A percentile compares a stretch with the other conserved stretches of the same genome.
phyloP scores from a whole-genome alignment of 352 stramenopile species.

The Phytophthora litchii region DNA sequence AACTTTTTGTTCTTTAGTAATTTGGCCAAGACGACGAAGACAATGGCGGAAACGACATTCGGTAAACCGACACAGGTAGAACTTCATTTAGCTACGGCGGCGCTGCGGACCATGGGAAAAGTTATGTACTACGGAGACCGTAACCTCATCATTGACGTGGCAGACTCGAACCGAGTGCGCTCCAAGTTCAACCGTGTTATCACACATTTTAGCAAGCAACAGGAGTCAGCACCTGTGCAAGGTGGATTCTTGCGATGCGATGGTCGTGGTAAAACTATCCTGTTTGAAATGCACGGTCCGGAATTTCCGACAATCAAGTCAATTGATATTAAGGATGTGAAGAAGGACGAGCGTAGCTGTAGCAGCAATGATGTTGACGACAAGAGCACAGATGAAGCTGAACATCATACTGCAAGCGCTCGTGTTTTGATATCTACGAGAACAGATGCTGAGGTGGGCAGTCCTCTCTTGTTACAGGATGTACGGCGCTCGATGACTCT shows the following conservation, averaged over 20 bases:
- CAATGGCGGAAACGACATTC: conserved; percentile 72
- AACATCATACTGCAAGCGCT: conserved; percentile 3
- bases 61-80: conserved; percentile 63
- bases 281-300: conserved; percentile 74
- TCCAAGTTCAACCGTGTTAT: conserved; percentile 88
- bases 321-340: conserved; percentile 53
- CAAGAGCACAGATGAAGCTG: conserved; percentile 9
- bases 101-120: conserved; percentile 62
- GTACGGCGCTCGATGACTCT: conserved; percentile 55
- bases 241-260: conserved; percentile 80
- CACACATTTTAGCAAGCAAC: conserved; percentile 77
- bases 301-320: conserved; percentile 55
- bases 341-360: conserved; percentile 1
- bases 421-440: conserved; percentile 27
- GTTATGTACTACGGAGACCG: conserved; percentile 82
- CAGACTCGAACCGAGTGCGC: conserved; percentile 78
- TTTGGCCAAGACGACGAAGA: conserved; percentile 65
- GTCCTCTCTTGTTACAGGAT: conserved; percentile 45
- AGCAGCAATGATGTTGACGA: conserved; percentile 16
- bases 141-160: conserved; percentile 83
- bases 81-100: conserved; percentile 51
- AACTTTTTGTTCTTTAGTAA: conserved; percentile 73
- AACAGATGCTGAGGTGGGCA: conserved; percentile 43
- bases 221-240: conserved; percentile 56
- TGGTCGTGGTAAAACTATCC: conserved; percentile 70